Percentiles rank a stretch among this genome's conserved stretches.
Conservation (phyloP, 805 yeast genomes). For the Wickerhamomyces ciferrii region DNA sequence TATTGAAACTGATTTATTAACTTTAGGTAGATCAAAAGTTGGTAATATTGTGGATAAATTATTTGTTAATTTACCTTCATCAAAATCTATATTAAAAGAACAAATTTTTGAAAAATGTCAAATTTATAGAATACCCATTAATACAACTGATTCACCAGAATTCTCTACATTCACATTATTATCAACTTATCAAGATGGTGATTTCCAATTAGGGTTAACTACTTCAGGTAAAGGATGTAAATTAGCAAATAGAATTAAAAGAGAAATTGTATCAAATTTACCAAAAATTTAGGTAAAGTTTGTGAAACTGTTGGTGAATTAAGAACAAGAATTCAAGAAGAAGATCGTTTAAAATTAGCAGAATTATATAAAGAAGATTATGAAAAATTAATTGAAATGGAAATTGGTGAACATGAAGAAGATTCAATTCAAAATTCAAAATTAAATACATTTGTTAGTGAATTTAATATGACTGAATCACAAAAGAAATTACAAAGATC, state of each 20-base stretch:
- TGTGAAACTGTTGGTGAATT: conserved; percentile 67
- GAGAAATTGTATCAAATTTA: conserved; percentile 61
- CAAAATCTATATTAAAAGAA: conserved; percentile 26
- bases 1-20: conserved; percentile 36
- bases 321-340: conserved; percentile 47
- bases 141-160: conserved; percentile 69
- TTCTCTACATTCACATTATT: conserved; percentile 71
- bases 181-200: conserved; percentile 67
- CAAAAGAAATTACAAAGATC: conserved; percentile 54
- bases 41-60: conserved; percentile 69
- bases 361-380: conserved; percentile 19
- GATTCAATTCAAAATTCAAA: conserved; percentile 58
- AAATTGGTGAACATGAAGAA: conserved; percentile 57
- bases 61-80: conserved; percentile 48
- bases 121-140: conserved; percentile 71
- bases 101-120: conserved; percentile 47
- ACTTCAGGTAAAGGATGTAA: conserved; percentile 90
- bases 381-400: conserved; percentile 26
- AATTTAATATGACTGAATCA: conserved; percentile 48
- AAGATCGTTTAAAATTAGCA: conserved; percentile 34
- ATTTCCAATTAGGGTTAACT: conserved; percentile 75
- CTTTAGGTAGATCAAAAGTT: conserved; percentile 58
- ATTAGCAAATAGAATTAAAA: conserved; percentile 70
- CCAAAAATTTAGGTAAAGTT: conserved; percentile 67
- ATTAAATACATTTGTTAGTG: conserved; percentile 58